Evolutionary conservation across 495 filamentous ascomycete species (phyloP).

Genomic region (Aspergillus sclerotiicarbonarius): DNA sequence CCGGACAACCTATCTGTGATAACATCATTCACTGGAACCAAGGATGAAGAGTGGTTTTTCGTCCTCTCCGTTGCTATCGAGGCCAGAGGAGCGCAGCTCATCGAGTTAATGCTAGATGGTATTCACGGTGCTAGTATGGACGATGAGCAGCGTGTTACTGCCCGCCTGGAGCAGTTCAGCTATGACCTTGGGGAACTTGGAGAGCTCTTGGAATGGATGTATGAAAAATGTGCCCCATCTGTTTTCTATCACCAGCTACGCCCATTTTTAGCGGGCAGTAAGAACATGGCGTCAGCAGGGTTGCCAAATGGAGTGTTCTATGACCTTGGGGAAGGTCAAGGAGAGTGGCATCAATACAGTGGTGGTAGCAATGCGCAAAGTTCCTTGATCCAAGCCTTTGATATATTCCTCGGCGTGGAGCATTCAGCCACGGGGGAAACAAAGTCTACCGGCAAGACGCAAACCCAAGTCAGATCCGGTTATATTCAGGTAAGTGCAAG

Average conservation of each 20-base stretch:
- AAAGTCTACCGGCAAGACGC: conserved; percentile 24
- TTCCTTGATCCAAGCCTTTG: conserved; percentile 89
- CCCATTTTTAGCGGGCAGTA: conserved; percentile 88
- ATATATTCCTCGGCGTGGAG: conserved; percentile 82
- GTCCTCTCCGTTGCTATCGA: conserved; percentile 93
- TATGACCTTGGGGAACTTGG: conserved; percentile 80
- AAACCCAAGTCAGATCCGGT: conserved; percentile 14
- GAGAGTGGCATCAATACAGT: conserved; percentile 71
- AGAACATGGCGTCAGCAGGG: conserved; percentile 94
- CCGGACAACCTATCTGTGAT: conserved; percentile 80
- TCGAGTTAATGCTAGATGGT: conserved; percentile 81
- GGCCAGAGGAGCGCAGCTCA: conserved; percentile 78
- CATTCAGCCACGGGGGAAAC: conserved; percentile 83
- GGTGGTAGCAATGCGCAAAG: conserved; percentile 95
- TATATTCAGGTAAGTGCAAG: conserved; percentile 34
- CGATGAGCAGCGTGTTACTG: conserved; percentile 63
- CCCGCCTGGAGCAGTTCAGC: conserved; percentile 69
- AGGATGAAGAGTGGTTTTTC: conserved; percentile 98
- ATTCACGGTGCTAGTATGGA: conserved; percentile 66
- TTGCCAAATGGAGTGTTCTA: conserved; percentile 85
- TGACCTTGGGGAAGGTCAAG: conserved; percentile 68
- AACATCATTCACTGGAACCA: conserved; percentile 83
- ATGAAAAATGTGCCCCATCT: conserved; percentile 80
- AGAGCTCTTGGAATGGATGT: conserved; percentile 72
- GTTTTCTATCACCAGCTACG: conserved; percentile 90